Base-by-base conservation (phyloP, 2,329 filamentous ascomycete species). In the Ophiostoma ips region DNA sequence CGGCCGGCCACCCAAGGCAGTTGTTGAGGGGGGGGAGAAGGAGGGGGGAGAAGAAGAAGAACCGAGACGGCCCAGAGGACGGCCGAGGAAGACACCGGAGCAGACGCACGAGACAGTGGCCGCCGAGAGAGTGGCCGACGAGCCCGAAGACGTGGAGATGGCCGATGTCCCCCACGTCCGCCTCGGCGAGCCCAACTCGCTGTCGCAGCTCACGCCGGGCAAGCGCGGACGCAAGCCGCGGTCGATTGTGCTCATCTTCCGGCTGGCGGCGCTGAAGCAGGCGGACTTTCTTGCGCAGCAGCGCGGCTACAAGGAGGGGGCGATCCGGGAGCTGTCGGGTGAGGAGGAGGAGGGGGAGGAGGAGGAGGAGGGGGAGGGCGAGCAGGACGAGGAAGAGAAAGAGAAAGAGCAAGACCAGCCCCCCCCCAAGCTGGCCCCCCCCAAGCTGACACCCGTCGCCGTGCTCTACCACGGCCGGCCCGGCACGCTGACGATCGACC, bases 211-310 rank as follows among this genome's bases (percentile, higher is more conserved):
- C 12, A 58, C 53, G 9, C 63, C 58, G 49, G 57, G 50, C 12
- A 28, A 16, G 16, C 58, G 55, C 21, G 63, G 65, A 4, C 60
- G 62, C 12, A 58, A 58, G 28, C 60, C 58, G 53, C 60, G 63
- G 57, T 61, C 61, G 11, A 46, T 60, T 5, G 58, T 66, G 21
- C 52, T 62, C 2, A 53, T 63, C 3, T 62, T 65, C 41, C 60
- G 55, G 35, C 59, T 56, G 0, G 54, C 59, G 10, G 60, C 60
- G 43, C 53, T 66, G 24, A 60, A 59, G 21, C 47, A 57, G 18
- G 44, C 41, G 3, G 41, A 44, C 5, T 53, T 55, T n/a, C 53
- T 57, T 8, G 33, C 11, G 4, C 24, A 28, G 15, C 36, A 48
- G 16, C 2, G n/a, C 2, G 51, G 53, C 21, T 49, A 52, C 28